phyloP scores from a whole-genome alignment of 129 eudicot species.

The Flaveria brownii region DNA sequence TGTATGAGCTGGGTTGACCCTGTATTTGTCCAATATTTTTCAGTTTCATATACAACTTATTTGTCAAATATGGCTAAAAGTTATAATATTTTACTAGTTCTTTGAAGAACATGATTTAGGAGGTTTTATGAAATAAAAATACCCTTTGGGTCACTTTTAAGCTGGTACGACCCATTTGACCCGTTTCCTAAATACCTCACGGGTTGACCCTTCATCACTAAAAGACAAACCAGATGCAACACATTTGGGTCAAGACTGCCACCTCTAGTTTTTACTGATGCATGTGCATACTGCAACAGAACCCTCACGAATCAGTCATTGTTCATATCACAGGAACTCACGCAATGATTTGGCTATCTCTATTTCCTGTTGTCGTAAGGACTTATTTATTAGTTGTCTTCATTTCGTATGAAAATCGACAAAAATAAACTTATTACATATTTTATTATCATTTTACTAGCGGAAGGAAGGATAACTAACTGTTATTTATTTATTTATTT shows the following conservation, averaged over 20 bases:
- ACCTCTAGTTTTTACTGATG: slow-evolving; percentile 5
- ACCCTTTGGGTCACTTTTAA: neutral
- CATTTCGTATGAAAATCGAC: neutral
- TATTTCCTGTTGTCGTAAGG: slow-evolving; percentile 77
- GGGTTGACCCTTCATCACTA: neutral
- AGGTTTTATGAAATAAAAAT: neutral
- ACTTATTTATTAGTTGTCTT: slow-evolving; percentile 10
- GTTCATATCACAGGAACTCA: slow-evolving; percentile 53
- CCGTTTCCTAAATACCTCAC: neutral
- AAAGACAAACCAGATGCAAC: neutral
- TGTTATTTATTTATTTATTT: neutral
- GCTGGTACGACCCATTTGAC: neutral
- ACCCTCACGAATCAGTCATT: slow-evolving; percentile 11
- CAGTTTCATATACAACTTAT: neutral
- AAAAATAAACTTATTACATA: neutral
- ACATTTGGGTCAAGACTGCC: slow-evolving; percentile 1
- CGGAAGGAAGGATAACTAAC: slow-evolving; percentile 22
- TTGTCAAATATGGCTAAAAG: neutral
- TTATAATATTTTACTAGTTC: neutral
- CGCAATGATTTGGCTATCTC: slow-evolving; percentile 71
- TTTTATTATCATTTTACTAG: neutral
- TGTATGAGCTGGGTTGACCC: neutral
- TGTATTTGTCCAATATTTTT: neutral
- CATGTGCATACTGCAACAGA: neutral
- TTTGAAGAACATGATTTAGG: neutral